phyloP scores from a whole-genome alignment of 805 yeast genomes.

The Candida sonorensis region DNA sequence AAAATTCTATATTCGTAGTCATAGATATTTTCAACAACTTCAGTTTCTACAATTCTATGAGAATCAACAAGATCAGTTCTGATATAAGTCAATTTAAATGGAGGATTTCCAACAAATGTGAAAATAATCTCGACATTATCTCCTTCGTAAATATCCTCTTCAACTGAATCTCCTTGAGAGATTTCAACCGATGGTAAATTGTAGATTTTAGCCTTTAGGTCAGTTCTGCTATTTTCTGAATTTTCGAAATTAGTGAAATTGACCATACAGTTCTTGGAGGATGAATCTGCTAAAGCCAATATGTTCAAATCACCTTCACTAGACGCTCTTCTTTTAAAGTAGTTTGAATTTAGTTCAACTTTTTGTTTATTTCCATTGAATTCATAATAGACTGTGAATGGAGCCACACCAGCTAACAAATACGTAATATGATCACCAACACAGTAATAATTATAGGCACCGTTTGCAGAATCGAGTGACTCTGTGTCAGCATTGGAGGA shows the following conservation, averaged over 20 bases:
- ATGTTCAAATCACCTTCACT: constrained; percentile 73
- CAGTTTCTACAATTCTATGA: constrained; percentile 38
- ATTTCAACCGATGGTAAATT: constrained; percentile 73
- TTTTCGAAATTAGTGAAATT: constrained; percentile 37
- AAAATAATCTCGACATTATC: constrained; percentile 86
- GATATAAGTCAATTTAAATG: constrained; percentile 79
- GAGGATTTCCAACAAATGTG: constrained; percentile 81
- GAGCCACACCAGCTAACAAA: constrained; percentile 70
- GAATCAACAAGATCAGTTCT: constrained; percentile 41
- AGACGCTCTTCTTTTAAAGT: constrained; percentile 65
- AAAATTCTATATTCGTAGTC: constrained; percentile 61
- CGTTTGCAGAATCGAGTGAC: no score
- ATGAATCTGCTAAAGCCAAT: constrained; percentile 63
- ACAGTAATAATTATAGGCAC: constrained; percentile 49
- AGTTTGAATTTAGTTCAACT: constrained; percentile 36
- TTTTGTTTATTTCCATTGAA: constrained; percentile 58
- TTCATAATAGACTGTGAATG: constrained; percentile 67
- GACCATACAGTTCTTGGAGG: constrained; percentile 64
- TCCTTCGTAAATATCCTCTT: constrained; percentile 88
- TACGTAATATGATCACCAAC: constrained; percentile 87
- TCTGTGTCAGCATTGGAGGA: neutral
- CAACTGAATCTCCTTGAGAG: constrained; percentile 65
- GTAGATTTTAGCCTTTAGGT: constrained; percentile 30
- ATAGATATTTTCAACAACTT: constrained; percentile 63
- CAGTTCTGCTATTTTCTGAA: constrained; percentile 16